Percentiles rank a stretch among this genome's conserved stretches.
Evolutionary conservation across 2,329 filamentous ascomycete genomes (phyloP).

Genomic region (Cladobotryum mycophilum): DNA sequence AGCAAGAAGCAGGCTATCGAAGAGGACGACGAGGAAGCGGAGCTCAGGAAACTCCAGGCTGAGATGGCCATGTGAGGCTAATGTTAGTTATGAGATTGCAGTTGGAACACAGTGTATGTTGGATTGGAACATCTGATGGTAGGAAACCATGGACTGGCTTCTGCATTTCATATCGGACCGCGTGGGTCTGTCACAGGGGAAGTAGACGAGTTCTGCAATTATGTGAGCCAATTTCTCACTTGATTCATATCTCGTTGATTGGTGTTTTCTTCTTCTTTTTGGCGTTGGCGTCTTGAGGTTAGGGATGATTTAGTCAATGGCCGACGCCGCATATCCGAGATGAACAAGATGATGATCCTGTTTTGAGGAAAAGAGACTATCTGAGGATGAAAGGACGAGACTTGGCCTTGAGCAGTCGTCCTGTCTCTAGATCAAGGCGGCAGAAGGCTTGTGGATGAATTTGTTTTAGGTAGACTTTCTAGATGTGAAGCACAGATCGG

Average conservation of each 20-base stretch:
- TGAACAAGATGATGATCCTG: conserved; percentile 1
- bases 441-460: neutral
- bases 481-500: conserved; percentile 9
- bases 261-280: conserved; percentile 16
- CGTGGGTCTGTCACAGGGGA: neutral
- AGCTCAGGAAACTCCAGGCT: conserved; percentile 85
- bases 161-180: neutral
- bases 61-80: conserved; percentile 87
- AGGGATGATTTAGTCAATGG: conserved; percentile 1
- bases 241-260: conserved; percentile 17
- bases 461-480: conserved; percentile 11
- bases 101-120: neutral
- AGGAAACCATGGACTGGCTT: neutral
- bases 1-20: conserved; percentile 42
- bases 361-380: neutral
- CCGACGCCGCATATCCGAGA: neutral
- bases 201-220: neutral
- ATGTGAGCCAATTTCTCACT: neutral
- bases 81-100: neutral
- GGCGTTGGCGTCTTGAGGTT: conserved; percentile 27
- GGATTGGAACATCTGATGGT: too few relatives aligned
- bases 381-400: neutral
- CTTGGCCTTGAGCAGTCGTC: neutral
- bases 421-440: conserved; percentile 1
- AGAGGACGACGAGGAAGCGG: conserved; percentile 94